These are phyloP conservation scores for Sisymbrium altissimum DNA, from an alignment of 345 rosid species.

Conservation along the genomic window DNA sequence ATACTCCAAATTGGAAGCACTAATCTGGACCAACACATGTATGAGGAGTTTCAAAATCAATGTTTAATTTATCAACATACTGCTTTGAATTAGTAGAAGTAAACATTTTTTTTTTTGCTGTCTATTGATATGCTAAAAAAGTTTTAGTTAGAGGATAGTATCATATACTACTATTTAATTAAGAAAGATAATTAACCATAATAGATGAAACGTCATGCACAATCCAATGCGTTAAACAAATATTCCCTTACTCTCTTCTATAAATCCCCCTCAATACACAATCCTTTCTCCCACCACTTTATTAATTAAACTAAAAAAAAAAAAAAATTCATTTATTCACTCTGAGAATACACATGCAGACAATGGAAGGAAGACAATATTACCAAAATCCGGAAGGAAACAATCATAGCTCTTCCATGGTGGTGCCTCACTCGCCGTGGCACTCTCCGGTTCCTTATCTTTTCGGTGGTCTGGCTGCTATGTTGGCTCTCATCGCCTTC, in stretches of 20 bases:
- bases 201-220: constrained; percentile 4
- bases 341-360: constrained; percentile 8
- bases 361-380: constrained; percentile 43
- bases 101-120: not conserved
- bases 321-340: not conserved
- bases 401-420: constrained; percentile 16
- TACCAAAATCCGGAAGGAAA: constrained; percentile 1
- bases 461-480: constrained; percentile 89
- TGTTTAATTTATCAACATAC: not conserved
- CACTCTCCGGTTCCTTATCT: constrained; percentile 93
- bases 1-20: not conserved
- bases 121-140: not conserved
- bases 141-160: not conserved
- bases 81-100: not conserved
- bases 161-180: not conserved
- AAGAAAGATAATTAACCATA: not conserved
- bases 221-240: not conserved
- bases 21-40: not conserved
- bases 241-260: not conserved
- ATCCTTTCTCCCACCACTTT: not conserved
- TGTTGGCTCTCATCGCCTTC: constrained; percentile 76
- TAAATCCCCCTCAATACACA: constrained; percentile 11
- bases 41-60: not conserved
- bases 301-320: not conserved
- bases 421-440: constrained; percentile 59